Base-by-base conservation (phyloP, 2,329 filamentous ascomycete species). In the Calonectria leucothoes region DNA sequence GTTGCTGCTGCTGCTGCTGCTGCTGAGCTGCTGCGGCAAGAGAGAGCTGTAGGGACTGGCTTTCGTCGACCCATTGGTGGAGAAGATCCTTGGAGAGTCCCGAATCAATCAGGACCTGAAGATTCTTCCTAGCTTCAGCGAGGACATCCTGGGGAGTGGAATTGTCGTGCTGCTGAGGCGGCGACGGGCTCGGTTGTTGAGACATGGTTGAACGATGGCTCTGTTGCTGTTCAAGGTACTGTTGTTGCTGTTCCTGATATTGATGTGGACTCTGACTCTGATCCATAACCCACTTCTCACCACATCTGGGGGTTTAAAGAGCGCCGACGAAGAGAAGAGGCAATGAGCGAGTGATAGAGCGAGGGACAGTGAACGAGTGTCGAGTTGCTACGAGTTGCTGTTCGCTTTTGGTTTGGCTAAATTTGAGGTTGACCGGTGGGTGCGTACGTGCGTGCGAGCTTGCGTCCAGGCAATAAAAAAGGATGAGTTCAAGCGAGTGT, bases 81-180 rank as follows among this genome's bases (percentile, higher is more conserved):
- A 86, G 82, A 49, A 84, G 78, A 70, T 87, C 86, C 77, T 84
- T 85, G 66, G 86, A 87, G 12, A 87, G 77, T 55, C 86, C 86
- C 20, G 85, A 86, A 73, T 87, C 86, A 75, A 87, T 87, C 75
- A 87, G 79, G 57, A 84, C 84, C 80, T 87, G 85, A 8, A 87
- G 83, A 71, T 87, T 87, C 78, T 86, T 86, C 57, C 86, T 82
- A 55, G 86, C 86, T 79, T 87, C 86, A 25, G 83, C 85, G 69
- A 87, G 82, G 67, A 87, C 84, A 81, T 87, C 84, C 74, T 86
- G 85, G 20, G 86, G 82, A 27, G 83, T 84, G 49, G 84, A 78
- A 49, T 84, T 83, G 71, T 80, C 75, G 57, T 79, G 79, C 67
- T 82, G 81, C 51, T 77, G 75, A 49, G 52, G 69, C 31, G 74